Conservation (phyloP, 495 filamentous ascomycete species). For the Mycothermus thermophilus region DNA sequence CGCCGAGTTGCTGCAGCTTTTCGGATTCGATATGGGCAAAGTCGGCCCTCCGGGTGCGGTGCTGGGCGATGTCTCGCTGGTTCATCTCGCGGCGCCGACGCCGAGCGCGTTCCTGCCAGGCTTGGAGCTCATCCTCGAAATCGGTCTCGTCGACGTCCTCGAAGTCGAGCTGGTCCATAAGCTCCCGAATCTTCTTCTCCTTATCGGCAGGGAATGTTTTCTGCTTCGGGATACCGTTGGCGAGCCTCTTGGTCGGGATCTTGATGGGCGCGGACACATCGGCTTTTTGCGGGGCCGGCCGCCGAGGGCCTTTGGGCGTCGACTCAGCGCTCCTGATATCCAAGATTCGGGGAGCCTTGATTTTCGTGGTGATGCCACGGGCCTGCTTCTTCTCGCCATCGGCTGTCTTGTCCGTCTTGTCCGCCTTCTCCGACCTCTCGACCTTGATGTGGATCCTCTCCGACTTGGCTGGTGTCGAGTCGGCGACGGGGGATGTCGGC, state of each 20-base stretch:
- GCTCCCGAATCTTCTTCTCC: slow-evolving; percentile 50
- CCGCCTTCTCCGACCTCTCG: slow-evolving; percentile 12
- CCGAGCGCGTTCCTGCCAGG: slow-evolving; percentile 37
- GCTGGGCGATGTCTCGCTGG: slow-evolving; percentile 39
- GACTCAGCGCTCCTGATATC: slow-evolving; percentile 25
- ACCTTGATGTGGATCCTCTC: slow-evolving; percentile 16
- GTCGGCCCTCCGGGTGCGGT: slow-evolving; percentile 37
- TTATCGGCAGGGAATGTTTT: slow-evolving; percentile 48
- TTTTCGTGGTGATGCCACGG: slow-evolving; percentile 19
- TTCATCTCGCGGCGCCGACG: slow-evolving; percentile 52
- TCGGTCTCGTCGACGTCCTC: slow-evolving; percentile 53
- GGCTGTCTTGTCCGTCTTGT: slow-evolving; percentile 9
- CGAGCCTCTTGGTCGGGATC: slow-evolving; percentile 35
- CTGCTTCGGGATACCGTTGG: slow-evolving; percentile 38
- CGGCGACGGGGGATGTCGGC: slow-evolving; percentile 25
- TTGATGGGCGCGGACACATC: slow-evolving; percentile 31
- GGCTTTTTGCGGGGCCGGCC: slow-evolving; percentile 27
- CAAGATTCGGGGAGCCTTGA: slow-evolving; percentile 27
- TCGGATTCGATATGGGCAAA: slow-evolving; percentile 18
- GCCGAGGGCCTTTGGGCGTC: slow-evolving; percentile 27
- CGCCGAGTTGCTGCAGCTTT: slow-evolving; percentile 32
- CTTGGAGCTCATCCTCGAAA: slow-evolving; percentile 43
- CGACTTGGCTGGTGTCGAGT: no score
- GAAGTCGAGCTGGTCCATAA: slow-evolving; percentile 51
- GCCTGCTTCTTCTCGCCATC: slow-evolving; percentile 21